Conservation (phyloP, 306 rosid species). For the Prunus mongolica region DNA sequence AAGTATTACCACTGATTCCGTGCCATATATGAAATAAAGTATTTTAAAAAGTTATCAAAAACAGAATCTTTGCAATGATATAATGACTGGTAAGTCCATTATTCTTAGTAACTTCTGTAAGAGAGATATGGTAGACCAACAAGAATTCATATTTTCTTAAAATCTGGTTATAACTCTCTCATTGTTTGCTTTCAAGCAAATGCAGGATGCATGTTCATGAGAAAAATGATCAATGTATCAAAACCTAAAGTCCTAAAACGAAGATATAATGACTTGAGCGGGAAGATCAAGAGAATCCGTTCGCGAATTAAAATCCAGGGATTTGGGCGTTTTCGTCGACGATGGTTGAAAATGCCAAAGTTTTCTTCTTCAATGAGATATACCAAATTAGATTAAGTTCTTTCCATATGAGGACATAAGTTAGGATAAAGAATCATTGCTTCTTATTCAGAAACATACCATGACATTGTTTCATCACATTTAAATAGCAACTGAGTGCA, state of each 20-base stretch:
- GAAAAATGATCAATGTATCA: slow-evolving; percentile 43
- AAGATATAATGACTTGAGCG: slow-evolving; percentile 48
- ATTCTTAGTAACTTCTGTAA: background rate
- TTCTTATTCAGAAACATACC: background rate
- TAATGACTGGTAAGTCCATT: background rate
- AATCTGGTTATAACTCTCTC: slow-evolving; percentile 9
- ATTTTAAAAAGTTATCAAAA: background rate
- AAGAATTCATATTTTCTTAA: background rate
- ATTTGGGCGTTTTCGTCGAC: slow-evolving; percentile 58
- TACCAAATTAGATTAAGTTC: slow-evolving; percentile 46
- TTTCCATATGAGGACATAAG: background rate
- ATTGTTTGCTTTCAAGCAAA: slow-evolving; percentile 15
- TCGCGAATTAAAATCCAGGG: slow-evolving; percentile 63
- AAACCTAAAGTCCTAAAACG: slow-evolving; percentile 42
- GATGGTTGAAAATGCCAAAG: slow-evolving; percentile 71
- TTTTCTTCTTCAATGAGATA: slow-evolving; percentile 54
- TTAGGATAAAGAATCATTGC: background rate
- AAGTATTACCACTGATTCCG: background rate
- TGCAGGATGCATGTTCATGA: slow-evolving; percentile 46
- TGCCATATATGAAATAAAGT: background rate
- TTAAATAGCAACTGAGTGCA: background rate
- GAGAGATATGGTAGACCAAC: background rate
- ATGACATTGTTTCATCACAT: background rate
- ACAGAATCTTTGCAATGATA: background rate
- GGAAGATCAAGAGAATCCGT: slow-evolving; percentile 55